phyloP scores from a whole-genome alignment of 495 filamentous ascomycete genomes.

The Chaetomidium leptoderma region DNA sequence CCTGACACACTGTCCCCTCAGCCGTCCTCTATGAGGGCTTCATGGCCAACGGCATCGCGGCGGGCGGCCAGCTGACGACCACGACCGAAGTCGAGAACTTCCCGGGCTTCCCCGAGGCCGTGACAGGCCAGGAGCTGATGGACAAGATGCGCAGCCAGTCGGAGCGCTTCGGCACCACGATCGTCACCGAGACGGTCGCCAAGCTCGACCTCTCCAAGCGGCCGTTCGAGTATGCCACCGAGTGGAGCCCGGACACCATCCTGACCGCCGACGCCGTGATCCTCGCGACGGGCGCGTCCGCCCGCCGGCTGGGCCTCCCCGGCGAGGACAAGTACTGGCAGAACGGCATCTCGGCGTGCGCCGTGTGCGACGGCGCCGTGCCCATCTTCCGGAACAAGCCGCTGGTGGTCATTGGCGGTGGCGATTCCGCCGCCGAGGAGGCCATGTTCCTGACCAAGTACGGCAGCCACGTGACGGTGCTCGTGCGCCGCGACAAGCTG shows the following conservation, averaged over 20 bases:
- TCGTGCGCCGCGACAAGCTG: constrained; percentile 81
- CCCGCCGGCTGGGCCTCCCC: constrained; percentile 71
- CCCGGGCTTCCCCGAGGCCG: constrained; percentile 85
- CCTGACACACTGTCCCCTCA: constrained; percentile 25
- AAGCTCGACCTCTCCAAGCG: constrained; percentile 79
- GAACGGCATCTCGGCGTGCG: constrained; percentile 91
- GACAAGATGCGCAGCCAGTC: constrained; percentile 92
- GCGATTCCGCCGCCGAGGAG: constrained; percentile 96
- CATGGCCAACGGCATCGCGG: constrained; percentile 92
- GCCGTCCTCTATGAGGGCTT: constrained; percentile 96
- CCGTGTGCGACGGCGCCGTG: constrained; percentile 95
- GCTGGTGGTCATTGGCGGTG: constrained; percentile 91
- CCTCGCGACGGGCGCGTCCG: constrained; percentile 92
- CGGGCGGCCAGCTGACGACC: constrained; percentile 93
- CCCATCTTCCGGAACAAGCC: constrained; percentile 97
- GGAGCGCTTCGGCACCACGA: constrained; percentile 82
- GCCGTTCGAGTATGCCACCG: constrained; percentile 88
- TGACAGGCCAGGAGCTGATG: constrained; percentile 85
- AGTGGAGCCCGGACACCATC: constrained; percentile 70
- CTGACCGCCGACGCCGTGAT: constrained; percentile 88
- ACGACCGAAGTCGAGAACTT: constrained; percentile 98
- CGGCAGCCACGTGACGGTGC: constrained; percentile 85
- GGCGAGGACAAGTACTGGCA: constrained; percentile 96
- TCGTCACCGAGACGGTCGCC: constrained; percentile 86
- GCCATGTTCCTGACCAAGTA: constrained; percentile 98